A percentile compares a stretch with the other conserved stretches of the same genome.
phyloP scores from a whole-genome alignment of 768 basidiomycete genomes.

The Paxillus rubicundulus region DNA sequence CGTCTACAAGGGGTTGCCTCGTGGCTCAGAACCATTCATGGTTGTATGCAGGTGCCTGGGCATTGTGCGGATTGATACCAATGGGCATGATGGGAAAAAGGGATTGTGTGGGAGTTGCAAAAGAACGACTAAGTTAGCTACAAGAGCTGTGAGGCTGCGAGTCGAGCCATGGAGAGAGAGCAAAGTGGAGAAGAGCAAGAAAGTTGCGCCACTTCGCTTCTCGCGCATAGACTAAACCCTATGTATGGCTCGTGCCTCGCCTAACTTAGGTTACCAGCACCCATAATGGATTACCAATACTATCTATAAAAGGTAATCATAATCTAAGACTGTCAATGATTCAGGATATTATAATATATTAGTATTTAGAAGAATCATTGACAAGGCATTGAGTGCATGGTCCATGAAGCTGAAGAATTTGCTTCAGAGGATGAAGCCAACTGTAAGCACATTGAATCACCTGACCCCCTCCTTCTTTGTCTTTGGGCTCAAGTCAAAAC shows the following conservation, averaged over 20 bases:
- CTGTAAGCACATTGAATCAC: constrained; percentile 78
- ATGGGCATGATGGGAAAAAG: background rate
- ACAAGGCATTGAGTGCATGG: constrained; percentile 93
- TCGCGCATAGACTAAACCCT: background rate
- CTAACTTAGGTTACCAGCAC: background rate
- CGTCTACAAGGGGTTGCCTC: background rate
- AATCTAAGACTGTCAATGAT: too few relatives aligned
- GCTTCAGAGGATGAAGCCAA: constrained; percentile 76
- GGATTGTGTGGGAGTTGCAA: background rate
- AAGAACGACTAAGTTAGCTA: too few relatives aligned
- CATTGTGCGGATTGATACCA: background rate
- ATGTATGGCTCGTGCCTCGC: background rate
- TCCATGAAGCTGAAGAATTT: constrained; percentile 89
- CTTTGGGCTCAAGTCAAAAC: constrained; percentile 84
- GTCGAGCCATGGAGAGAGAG: too few relatives aligned
- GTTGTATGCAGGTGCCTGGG: background rate
- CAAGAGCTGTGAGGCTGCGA: too few relatives aligned
- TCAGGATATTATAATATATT: too few relatives aligned
- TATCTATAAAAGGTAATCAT: too few relatives aligned
- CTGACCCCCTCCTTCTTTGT: constrained; percentile 80
- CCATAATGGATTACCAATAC: too few relatives aligned
- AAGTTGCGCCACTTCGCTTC: background rate
- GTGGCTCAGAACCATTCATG: background rate
- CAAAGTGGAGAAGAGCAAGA: background rate
- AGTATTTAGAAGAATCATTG: too few relatives aligned